Percentiles rank a stretch among this genome's conserved stretches.
Evolutionary conservation across 805 yeast species (phyloP).

Genomic region (Yarrowia keelungensis): DNA sequence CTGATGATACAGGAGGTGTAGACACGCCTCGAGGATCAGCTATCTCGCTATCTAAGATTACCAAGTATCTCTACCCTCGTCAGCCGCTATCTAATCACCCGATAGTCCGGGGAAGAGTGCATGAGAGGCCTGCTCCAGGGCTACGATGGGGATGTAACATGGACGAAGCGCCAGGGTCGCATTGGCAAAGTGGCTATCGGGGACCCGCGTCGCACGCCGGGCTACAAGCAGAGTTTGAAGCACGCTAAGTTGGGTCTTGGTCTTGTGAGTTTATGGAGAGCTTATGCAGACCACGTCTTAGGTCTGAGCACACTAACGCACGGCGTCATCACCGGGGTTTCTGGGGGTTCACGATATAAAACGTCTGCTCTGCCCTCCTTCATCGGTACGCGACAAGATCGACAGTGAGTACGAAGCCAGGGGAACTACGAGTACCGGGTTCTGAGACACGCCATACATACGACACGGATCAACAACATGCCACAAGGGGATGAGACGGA

Average conservation of each 20-base stretch:
- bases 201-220: not conserved
- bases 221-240: not conserved
- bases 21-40: not conserved
- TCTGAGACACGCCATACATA: not conserved
- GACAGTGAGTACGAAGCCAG: constrained; percentile 9
- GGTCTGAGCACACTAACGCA: constrained; percentile 29
- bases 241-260: constrained; percentile 20
- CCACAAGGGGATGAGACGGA: too few relatives aligned
- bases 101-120: constrained; percentile 26
- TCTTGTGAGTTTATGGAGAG: constrained; percentile 31
- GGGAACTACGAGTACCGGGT: not conserved
- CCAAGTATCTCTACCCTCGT: too few relatives aligned
- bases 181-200: constrained; percentile 34
- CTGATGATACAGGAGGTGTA: not conserved
- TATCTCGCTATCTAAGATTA: not conserved
- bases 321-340: constrained; percentile 28
- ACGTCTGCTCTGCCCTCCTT: not conserved
- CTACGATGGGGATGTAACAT: constrained; percentile 20
- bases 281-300: constrained; percentile 12
- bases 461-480: not conserved
- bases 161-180: not conserved
- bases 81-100: constrained; percentile 11
- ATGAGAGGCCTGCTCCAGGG: constrained; percentile 1
- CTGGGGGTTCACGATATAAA: constrained; percentile 19
- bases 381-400: not conserved